Percentiles rank a stretch among this genome's conserved stretches.
Conservation (phyloP, 164 flowering plant species). For the Magnolia kwangsiensis region DNA sequence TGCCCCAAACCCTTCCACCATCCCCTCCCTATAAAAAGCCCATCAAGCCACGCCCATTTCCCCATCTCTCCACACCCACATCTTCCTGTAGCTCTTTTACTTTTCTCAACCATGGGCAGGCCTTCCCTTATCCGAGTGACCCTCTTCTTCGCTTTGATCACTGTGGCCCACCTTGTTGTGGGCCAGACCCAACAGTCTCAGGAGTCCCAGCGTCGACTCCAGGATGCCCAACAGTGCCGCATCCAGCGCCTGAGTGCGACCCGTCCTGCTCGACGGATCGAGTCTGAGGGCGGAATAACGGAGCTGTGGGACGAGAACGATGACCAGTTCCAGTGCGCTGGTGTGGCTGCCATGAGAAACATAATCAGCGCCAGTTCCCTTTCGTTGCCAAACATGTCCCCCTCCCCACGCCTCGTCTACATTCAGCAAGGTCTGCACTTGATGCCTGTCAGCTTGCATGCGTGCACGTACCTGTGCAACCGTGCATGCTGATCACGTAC, state of each 20-base stretch:
- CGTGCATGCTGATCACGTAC: too few relatives aligned
- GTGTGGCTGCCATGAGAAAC: constrained; percentile 14
- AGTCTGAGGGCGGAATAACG: constrained; percentile 44
- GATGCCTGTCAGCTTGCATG: too few relatives aligned
- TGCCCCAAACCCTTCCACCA: too few relatives aligned
- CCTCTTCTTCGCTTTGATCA: not conserved
- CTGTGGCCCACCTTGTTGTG: not conserved
- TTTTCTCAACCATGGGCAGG: too few relatives aligned
- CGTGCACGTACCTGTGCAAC: too few relatives aligned
- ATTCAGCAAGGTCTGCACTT: constrained; percentile 29
- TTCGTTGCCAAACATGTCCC: constrained; percentile 39
- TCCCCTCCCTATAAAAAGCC: too few relatives aligned
- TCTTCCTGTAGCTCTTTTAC: too few relatives aligned
- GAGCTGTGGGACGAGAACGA: constrained; percentile 23
- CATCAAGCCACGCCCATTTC: too few relatives aligned
- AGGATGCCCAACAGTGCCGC: constrained; percentile 25
- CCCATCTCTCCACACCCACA: too few relatives aligned
- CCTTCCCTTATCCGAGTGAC: not conserved
- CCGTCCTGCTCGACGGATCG: constrained; percentile 32
- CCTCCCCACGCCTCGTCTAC: constrained; percentile 39
- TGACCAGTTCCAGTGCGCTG: constrained; percentile 1
- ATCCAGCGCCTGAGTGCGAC: constrained; percentile 35
- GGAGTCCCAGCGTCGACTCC: not conserved
- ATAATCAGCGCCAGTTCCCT: constrained; percentile 36
- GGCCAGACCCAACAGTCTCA: not conserved